These are phyloP conservation scores for Paradendryphiella salina DNA, from an alignment of 2,329 filamentous ascomycete species.

Conservation along the genomic window DNA sequence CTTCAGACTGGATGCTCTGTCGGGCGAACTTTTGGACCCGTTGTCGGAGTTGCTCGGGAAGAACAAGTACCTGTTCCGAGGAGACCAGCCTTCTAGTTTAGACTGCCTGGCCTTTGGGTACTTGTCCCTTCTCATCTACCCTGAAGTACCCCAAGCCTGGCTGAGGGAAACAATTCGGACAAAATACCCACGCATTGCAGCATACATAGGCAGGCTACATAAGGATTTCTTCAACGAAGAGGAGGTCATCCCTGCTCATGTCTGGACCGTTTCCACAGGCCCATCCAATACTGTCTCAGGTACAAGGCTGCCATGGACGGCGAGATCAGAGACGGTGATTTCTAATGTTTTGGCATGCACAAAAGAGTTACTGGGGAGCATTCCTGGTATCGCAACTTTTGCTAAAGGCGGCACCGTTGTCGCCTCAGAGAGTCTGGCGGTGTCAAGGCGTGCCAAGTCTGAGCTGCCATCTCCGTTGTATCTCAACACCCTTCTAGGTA, in stretches of 20 bases:
- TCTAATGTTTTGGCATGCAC: slow-evolving; percentile 17
- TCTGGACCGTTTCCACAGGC: slow-evolving; percentile 35
- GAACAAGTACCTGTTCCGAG: slow-evolving; percentile 60
- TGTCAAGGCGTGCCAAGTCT: slow-evolving; percentile 21
- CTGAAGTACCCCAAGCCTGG: slow-evolving; percentile 65
- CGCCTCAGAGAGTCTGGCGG: slow-evolving; percentile 8
- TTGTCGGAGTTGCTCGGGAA: slow-evolving; percentile 64
- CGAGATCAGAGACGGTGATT: slow-evolving; percentile 15
- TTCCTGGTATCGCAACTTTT: slow-evolving; percentile 31
- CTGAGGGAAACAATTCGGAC: slow-evolving; percentile 59
- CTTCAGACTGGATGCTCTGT: slow-evolving; percentile 76
- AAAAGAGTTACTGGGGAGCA: slow-evolving; percentile 28
- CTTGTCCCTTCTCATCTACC: slow-evolving; percentile 70
- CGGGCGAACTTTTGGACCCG: slow-evolving; percentile 69
- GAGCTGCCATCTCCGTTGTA: slow-evolving; percentile 36
- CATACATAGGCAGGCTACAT: slow-evolving; percentile 47
- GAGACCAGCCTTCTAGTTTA: slow-evolving; percentile 61
- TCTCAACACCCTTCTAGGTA: slow-evolving; percentile 29
- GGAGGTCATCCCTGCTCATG: slow-evolving; percentile 26
- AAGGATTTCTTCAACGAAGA: slow-evolving; percentile 30
- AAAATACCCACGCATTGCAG: slow-evolving; percentile 50
- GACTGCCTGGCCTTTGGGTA: slow-evolving; percentile 85
- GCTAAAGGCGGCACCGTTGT: slow-evolving; percentile 13
- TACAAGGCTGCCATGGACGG: slow-evolving; percentile 32
- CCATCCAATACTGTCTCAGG: slow-evolving; percentile 2